phyloP scores from a whole-genome alignment of 352 stramenopile genomes.

The Pythium aphanidermatum region DNA sequence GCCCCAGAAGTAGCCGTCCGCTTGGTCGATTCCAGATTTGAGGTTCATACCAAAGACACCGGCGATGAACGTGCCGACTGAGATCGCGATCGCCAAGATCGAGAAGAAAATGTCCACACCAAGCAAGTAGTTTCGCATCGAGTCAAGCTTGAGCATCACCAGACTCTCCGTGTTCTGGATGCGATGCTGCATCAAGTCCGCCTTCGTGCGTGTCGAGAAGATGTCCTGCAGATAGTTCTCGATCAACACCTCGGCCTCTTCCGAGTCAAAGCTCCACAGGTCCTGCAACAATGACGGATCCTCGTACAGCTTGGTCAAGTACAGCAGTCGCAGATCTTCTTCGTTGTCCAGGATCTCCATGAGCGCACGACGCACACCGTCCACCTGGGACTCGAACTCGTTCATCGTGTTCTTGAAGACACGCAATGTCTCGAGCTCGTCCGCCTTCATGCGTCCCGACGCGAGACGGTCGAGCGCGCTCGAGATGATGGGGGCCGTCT shows the following conservation, averaged over 20 bases:
- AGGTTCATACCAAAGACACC: constrained; percentile 78
- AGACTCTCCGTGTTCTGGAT: constrained; percentile 76
- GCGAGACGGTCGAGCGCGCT: constrained; percentile 41
- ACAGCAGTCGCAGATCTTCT: constrained; percentile 57
- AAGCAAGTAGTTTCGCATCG: constrained; percentile 74
- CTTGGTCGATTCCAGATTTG: constrained; percentile 35
- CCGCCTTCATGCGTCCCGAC: constrained; percentile 32
- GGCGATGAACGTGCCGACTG: constrained; percentile 53
- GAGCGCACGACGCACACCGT: constrained; percentile 42
- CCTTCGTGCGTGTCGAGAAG: constrained; percentile 68
- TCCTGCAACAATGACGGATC: constrained; percentile 45
- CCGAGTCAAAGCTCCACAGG: constrained; percentile 59
- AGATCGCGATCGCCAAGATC: constrained; percentile 50
- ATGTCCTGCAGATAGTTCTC: constrained; percentile 79
- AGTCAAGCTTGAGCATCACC: constrained; percentile 76
- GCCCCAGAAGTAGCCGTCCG: constrained; percentile 51
- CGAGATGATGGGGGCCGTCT: constrained; percentile 34
- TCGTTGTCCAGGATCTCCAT: constrained; percentile 72
- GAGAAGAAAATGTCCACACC: constrained; percentile 72
- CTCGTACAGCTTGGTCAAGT: constrained; percentile 60
- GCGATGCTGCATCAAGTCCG: constrained; percentile 54
- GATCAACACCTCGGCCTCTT: constrained; percentile 67
- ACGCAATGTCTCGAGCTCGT: constrained; percentile 51
- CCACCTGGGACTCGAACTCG: constrained; percentile 63
- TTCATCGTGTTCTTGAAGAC: constrained; percentile 69